These are phyloP conservation scores for Aspergillus latus DNA, from an alignment of 2,329 filamentous ascomycete genomes.

Conservation along the genomic window DNA sequence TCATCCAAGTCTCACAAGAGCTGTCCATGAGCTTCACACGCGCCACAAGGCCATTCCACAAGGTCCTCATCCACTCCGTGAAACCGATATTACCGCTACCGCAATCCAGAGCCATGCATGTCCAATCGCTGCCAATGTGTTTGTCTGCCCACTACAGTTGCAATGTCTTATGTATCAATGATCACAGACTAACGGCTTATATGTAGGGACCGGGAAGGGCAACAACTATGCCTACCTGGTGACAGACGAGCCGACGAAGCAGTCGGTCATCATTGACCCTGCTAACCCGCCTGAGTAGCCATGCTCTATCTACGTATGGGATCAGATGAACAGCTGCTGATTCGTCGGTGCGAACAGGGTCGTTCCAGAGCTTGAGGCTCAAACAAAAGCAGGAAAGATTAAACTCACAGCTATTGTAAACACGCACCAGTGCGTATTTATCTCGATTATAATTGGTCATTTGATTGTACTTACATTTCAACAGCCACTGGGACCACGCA, in stretches of 20 bases:
- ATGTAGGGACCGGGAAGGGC: constrained; percentile 39
- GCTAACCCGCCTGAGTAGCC: constrained; percentile 53
- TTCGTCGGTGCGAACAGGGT: constrained; percentile 47
- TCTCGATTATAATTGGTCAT: too few relatives aligned
- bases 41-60: constrained; percentile 22
- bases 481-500: constrained; percentile 88
- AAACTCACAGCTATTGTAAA: constrained; percentile 90
- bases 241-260: constrained; percentile 50
- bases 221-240: constrained; percentile 57
- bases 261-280: constrained; percentile 53
- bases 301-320: not conserved
- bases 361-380: constrained; percentile 67
- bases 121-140: constrained; percentile 57
- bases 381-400: constrained; percentile 68
- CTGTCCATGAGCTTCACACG: constrained; percentile 34
- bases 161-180: not conserved
- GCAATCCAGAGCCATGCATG: constrained; percentile 47
- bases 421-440: constrained; percentile 11
- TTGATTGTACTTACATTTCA: not conserved
- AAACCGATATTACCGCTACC: constrained; percentile 5
- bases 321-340: not conserved
- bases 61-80: constrained; percentile 7
- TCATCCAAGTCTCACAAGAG: not conserved
- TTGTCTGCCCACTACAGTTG: constrained; percentile 24
- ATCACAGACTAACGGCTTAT: not conserved